phyloP scores from a whole-genome alignment of 2,329 filamentous ascomycete species.

The Sordariomycetes sp. region DNA sequence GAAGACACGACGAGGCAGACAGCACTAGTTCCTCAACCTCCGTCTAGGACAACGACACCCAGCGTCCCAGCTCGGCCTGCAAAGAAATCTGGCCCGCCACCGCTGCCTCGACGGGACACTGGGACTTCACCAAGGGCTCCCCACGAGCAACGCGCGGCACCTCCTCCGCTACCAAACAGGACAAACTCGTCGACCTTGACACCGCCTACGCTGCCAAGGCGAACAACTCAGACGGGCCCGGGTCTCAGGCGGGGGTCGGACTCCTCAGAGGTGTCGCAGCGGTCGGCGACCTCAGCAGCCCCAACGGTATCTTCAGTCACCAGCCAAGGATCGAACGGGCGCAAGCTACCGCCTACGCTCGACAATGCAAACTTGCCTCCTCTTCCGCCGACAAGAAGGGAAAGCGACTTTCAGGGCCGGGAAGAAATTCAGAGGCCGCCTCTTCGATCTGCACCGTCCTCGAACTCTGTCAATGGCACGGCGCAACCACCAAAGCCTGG shows the following conservation, averaged over 20 bases:
- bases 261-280: constrained; percentile 46
- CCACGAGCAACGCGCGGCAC: constrained; percentile 8
- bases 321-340: constrained; percentile 33
- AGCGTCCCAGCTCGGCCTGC: constrained; percentile 27
- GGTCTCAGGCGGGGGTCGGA: constrained; percentile 36
- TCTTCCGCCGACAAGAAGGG: constrained; percentile 45
- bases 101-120: constrained; percentile 22
- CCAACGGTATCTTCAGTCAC: constrained; percentile 35
- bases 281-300: constrained; percentile 42
- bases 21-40: no score
- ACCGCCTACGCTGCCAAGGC: constrained; percentile 37
- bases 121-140: constrained; percentile 8
- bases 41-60: constrained; percentile 22
- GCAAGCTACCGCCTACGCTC: constrained; percentile 44
- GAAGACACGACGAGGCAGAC: no score
- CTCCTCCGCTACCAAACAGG: constrained; percentile 26
- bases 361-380: constrained; percentile 48
- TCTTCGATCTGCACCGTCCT: background rate
- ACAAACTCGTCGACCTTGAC: constrained; percentile 21
- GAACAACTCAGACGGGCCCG: constrained; percentile 26
- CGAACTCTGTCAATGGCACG: constrained; percentile 4
- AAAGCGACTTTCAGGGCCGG: constrained; percentile 38
- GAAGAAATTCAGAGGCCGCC: constrained; percentile 13
- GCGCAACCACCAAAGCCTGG: constrained; percentile 22
- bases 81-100: constrained; percentile 18